Evolutionary conservation across 2,329 filamentous ascomycete genomes (phyloP).

Genomic region (Grosmannia clavigera): DNA sequence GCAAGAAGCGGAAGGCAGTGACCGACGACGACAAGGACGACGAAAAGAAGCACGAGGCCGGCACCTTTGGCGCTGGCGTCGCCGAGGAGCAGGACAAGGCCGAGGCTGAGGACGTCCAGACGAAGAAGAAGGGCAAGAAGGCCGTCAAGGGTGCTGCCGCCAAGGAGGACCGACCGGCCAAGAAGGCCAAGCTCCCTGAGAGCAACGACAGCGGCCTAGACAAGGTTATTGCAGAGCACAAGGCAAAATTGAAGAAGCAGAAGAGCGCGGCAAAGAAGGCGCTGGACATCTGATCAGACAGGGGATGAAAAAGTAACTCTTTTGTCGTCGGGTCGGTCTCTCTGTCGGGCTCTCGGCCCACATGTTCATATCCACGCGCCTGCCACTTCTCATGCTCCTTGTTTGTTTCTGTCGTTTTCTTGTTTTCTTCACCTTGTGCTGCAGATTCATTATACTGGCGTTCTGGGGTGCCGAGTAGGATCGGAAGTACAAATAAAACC

Average conservation of each 20-base stretch:
- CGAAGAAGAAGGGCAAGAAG: conserved; percentile 29
- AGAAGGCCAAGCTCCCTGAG: conserved; percentile 26
- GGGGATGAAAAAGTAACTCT: neutral
- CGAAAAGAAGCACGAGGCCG: conserved; percentile 13
- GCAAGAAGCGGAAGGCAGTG: conserved; percentile 50
- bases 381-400: neutral
- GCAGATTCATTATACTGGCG: conserved; percentile 1
- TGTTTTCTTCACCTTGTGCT: neutral
- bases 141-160: conserved; percentile 37
- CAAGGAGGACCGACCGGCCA: conserved; percentile 33
- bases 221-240: conserved; percentile 45
- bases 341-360: neutral
- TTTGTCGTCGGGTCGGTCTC: neutral
- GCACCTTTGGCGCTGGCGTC: conserved; percentile 26
- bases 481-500: neutral
- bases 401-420: neutral
- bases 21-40: conserved; percentile 20
- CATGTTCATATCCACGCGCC: neutral
- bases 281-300: conserved; percentile 18
- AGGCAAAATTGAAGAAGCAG: conserved; percentile 43
- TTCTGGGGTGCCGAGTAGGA: neutral
- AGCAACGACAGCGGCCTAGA: conserved; percentile 36
- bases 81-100: conserved; percentile 25
- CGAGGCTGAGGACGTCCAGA: conserved; percentile 31
- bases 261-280: conserved; percentile 39